phyloP scores from a whole-genome alignment of 1,284 basidiomycete species.

The Malassezia pachydermatis region DNA sequence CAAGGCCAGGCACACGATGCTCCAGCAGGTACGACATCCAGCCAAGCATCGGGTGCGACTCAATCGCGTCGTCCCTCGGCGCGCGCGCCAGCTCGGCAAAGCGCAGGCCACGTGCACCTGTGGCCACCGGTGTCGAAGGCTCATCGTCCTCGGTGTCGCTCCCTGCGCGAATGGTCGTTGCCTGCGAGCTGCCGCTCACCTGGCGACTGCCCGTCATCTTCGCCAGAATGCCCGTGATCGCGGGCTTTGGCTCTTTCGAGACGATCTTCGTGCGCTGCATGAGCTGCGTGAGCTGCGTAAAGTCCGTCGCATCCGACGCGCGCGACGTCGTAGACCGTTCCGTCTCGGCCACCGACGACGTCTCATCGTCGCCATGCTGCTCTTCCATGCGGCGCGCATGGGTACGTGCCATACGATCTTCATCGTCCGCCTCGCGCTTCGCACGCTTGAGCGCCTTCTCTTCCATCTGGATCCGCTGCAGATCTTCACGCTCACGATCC shows the following conservation, averaged over 20 bases:
- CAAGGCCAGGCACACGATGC: not conserved
- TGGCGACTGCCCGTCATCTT: not conserved
- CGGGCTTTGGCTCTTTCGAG: not conserved
- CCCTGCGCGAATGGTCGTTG: too few species aligned
- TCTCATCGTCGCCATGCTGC: conserved; percentile 8
- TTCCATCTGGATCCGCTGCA: conserved; percentile 12
- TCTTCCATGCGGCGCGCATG: conserved; percentile 4
- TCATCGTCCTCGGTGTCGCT: not conserved
- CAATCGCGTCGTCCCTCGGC: not conserved
- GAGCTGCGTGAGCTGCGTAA: conserved; percentile 5
- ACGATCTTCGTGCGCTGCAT: conserved; percentile 9
- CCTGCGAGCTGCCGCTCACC: not conserved
- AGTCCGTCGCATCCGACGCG: conserved; percentile 10
- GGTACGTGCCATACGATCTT: conserved; percentile 11
- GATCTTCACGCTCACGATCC: conserved; percentile 3
- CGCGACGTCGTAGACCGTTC: not conserved
- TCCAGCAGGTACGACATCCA: conserved; percentile 6
- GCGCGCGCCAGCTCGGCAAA: conserved; percentile 1
- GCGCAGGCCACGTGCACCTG: conserved; percentile 6
- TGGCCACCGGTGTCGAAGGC: not conserved
- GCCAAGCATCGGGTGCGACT: conserved; percentile 3
- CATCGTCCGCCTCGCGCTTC: conserved; percentile 17
- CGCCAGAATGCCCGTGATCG: conserved; percentile 9
- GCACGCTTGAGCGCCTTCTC: conserved; percentile 15
- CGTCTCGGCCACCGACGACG: conserved; percentile 5